A percentile compares a stretch with the other conserved stretches of the same genome.
Conservation (phyloP, 2,329 filamentous ascomycete genomes). For the Colletotrichum graminicola region DNA sequence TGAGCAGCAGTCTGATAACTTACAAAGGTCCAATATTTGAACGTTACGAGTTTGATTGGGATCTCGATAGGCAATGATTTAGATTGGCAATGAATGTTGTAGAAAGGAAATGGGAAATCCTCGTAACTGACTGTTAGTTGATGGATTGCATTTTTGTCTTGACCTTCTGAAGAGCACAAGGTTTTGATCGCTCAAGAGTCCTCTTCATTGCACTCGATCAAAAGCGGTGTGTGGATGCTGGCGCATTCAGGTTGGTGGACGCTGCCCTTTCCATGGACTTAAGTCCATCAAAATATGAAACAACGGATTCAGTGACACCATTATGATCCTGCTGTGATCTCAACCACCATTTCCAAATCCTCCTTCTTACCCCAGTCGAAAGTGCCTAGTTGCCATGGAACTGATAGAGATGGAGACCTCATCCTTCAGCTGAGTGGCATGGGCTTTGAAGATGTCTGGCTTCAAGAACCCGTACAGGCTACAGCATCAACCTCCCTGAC, state of each 20-base stretch:
- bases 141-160: neutral
- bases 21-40: too few relatives aligned
- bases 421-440: constrained; percentile 30
- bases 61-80: too few relatives aligned
- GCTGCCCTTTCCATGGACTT: neutral
- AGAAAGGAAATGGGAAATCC: too few relatives aligned
- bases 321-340: neutral
- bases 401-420: constrained; percentile 41
- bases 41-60: too few relatives aligned
- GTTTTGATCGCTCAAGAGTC: neutral
- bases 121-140: neutral
- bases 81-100: too few relatives aligned
- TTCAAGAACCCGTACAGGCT: constrained; percentile 13
- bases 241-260: neutral
- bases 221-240: neutral
- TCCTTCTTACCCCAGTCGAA: accelerated
- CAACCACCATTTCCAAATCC: too few relatives aligned
- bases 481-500: constrained; percentile 44
- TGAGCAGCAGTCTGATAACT: too few relatives aligned
- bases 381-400: constrained; percentile 24
- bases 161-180: neutral
- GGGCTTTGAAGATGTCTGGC: neutral
- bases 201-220: neutral
- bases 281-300: neutral
- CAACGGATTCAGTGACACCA: neutral